phyloP scores from a whole-genome alignment of 495 filamentous ascomycete species.

The Aspergillus carlsbadensis region DNA sequence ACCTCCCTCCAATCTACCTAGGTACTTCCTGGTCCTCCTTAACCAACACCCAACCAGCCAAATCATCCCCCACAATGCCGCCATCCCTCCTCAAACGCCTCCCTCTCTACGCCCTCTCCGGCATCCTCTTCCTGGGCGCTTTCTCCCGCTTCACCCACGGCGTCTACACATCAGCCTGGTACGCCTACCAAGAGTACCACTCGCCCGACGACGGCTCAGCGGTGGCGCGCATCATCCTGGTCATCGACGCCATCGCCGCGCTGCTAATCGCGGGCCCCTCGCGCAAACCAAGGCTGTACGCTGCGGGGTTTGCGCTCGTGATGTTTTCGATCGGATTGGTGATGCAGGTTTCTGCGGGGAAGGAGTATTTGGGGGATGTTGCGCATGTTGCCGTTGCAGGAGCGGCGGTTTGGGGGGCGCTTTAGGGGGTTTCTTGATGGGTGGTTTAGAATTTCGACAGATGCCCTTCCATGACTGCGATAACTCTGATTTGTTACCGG shows the following conservation, averaged over 20 bases:
- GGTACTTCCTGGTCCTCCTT: too few species aligned
- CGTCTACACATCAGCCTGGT: neutral
- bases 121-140: neutral
- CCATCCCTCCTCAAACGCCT: too few species aligned
- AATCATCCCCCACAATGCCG: too few species aligned
- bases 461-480: too few species aligned
- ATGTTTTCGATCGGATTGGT: neutral
- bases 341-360: neutral
- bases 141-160: neutral
- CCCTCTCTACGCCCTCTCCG: conserved; percentile 6
- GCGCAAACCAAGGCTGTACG: neutral
- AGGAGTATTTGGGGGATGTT: neutral
- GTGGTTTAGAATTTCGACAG: too few species aligned
- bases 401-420: neutral
- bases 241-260: neutral
- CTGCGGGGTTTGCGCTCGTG: neutral
- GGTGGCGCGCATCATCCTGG: neutral
- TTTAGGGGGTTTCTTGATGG: too few species aligned
- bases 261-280: neutral
- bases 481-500: too few species aligned
- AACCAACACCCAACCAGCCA: too few species aligned
- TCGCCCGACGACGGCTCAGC: neutral
- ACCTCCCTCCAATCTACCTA: too few species aligned
- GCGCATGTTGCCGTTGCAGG: neutral
- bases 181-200: neutral